Percentiles rank a stretch among this genome's conserved stretches.
Conservation (phyloP, 2,329 filamentous ascomycete species). For the Myrmaecium sp. region DNA sequence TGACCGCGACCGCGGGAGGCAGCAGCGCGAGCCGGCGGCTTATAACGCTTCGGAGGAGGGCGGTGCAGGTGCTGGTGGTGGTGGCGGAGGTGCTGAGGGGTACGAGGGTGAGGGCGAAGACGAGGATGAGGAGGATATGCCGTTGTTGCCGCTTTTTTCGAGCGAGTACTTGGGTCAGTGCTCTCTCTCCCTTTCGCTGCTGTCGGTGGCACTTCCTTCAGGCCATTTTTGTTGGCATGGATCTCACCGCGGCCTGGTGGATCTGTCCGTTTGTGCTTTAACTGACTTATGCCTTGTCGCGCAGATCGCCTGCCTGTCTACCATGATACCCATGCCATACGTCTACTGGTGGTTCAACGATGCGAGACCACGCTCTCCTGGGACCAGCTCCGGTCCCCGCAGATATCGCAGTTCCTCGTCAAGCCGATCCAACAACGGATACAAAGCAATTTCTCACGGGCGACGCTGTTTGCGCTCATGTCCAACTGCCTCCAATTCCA, state of each 20-base stretch:
- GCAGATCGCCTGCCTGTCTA: conserved; percentile 80
- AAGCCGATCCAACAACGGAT: conserved; percentile 93
- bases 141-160: conserved; percentile 23
- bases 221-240: background rate
- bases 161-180: conserved; percentile 20
- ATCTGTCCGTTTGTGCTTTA: conserved; percentile 3
- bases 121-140: conserved; percentile 13
- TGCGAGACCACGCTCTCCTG: conserved; percentile 87
- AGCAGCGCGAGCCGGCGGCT: conserved; percentile 1
- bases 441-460: conserved; percentile 68
- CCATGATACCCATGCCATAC: conserved; percentile 76
- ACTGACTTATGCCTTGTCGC: conserved; percentile 7
- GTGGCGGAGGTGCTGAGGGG: conserved; percentile 11
- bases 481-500: conserved; percentile 87
- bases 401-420: conserved; percentile 86
- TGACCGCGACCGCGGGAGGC: conserved; percentile 6
- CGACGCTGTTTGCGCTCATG: conserved; percentile 77
- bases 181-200: conserved; percentile 4
- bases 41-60: conserved; percentile 8
- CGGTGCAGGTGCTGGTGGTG: conserved; percentile 9
- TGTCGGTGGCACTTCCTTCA: background rate
- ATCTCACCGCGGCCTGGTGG: background rate
- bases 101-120: conserved; percentile 13
- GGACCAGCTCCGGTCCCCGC: conserved; percentile 90
- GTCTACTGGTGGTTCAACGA: conserved; percentile 63